These are phyloP conservation scores for Akanthomyces muscarius DNA, from an alignment of 2,329 filamentous ascomycete species.

Conservation along the genomic window DNA sequence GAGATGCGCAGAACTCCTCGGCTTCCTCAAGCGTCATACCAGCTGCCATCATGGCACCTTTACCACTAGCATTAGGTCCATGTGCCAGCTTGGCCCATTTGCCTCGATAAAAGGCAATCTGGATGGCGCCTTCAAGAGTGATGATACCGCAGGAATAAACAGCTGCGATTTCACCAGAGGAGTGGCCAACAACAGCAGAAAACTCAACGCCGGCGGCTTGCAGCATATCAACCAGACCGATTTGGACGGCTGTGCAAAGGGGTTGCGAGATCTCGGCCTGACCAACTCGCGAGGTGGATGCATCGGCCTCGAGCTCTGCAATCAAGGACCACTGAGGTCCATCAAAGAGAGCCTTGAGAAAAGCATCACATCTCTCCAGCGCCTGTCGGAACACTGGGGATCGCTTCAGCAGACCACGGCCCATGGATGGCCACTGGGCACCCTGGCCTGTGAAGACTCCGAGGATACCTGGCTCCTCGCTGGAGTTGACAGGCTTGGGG, in stretches of 20 bases:
- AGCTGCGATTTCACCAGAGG: slow-evolving; percentile 47
- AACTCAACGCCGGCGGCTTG: slow-evolving; percentile 30
- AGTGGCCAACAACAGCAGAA: slow-evolving; percentile 42
- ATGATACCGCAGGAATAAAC: slow-evolving; percentile 46
- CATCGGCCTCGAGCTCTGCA: slow-evolving; percentile 17
- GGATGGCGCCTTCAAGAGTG: slow-evolving; percentile 21
- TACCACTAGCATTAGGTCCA: background rate
- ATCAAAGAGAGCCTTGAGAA: slow-evolving; percentile 19
- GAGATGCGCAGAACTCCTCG: slow-evolving; percentile 7
- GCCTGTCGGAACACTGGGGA: background rate
- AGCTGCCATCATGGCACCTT: slow-evolving; percentile 22
- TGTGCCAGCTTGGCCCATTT: background rate
- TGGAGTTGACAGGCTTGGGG: no score
- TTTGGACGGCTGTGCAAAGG: slow-evolving; percentile 28
- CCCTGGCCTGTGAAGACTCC: slow-evolving; percentile 34
- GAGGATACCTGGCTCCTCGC: background rate
- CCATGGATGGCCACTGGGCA: slow-evolving; percentile 31
- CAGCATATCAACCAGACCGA: slow-evolving; percentile 26
- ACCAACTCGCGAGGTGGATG: slow-evolving; percentile 14
- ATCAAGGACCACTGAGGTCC: slow-evolving; percentile 25
- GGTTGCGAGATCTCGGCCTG: slow-evolving; percentile 29
- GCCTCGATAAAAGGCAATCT: slow-evolving; percentile 23
- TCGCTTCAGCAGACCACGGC: slow-evolving; percentile 24
- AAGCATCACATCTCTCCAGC: slow-evolving; percentile 16
- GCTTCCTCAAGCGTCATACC: slow-evolving; percentile 19